A percentile compares a stretch with the other conserved stretches of the same genome.
phyloP scores from a whole-genome alignment of 2,329 filamentous ascomycete genomes.

The Bipolaris sorokiniana region DNA sequence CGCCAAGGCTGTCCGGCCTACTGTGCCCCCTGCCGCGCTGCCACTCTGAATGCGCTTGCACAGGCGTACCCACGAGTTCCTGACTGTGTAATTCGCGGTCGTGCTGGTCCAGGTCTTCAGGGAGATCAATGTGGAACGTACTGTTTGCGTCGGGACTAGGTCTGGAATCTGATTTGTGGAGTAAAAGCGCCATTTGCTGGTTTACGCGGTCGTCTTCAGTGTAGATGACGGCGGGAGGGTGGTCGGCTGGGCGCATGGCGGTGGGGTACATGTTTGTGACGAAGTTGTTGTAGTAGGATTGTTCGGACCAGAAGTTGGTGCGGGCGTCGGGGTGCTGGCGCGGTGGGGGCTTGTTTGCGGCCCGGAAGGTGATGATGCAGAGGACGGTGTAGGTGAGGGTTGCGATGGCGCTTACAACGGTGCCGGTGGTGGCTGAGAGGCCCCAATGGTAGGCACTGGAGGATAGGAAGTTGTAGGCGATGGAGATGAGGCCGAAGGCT shows the following conservation, averaged over 20 bases:
- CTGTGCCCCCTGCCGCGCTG: constrained; percentile 33
- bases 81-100: constrained; percentile 35
- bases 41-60: constrained; percentile 27
- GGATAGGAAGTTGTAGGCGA: constrained; percentile 56
- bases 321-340: constrained; percentile 18
- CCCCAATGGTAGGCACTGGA: constrained; percentile 52
- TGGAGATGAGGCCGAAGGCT: constrained; percentile 55
- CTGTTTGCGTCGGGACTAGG: constrained; percentile 43
- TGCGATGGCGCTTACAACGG: constrained; percentile 49
- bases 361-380: constrained; percentile 52
- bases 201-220: constrained; percentile 58
- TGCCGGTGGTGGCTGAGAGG: constrained; percentile 52
- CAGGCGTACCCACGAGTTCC: constrained; percentile 42
- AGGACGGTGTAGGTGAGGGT: constrained; percentile 52
- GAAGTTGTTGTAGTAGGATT: constrained; percentile 54
- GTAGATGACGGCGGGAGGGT: constrained; percentile 36
- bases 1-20: constrained; percentile 37
- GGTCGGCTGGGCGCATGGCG: constrained; percentile 32
- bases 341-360: constrained; percentile 44
- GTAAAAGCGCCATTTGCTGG: constrained; percentile 58
- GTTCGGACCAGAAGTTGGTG: constrained; percentile 44
- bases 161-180: constrained; percentile 46
- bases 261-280: constrained; percentile 56
- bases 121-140: constrained; percentile 53
- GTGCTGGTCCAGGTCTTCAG: constrained; percentile 40